phyloP scores from a whole-genome alignment of 108 stramenopile species.

The Phaeodactylum tricornutum region DNA sequence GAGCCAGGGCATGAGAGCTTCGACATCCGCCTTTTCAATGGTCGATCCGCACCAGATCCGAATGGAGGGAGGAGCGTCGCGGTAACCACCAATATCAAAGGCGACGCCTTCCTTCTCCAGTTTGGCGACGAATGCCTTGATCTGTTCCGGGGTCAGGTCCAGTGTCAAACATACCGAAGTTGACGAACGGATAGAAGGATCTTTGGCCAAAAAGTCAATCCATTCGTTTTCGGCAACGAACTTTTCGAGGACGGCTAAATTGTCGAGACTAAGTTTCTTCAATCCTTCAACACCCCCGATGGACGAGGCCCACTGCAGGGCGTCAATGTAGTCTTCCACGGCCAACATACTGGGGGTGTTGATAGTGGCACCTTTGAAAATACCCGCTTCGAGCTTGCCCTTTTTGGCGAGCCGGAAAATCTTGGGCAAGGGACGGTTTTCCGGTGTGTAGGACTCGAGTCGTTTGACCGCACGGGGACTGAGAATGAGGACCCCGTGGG shows the following conservation, averaged over 20 bases:
- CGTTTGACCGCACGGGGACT: slow-evolving; percentile 96
- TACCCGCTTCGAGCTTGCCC: slow-evolving; percentile 87
- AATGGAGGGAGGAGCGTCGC: slow-evolving; percentile 98
- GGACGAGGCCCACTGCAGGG: slow-evolving; percentile 89
- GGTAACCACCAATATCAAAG: slow-evolving; percentile 97
- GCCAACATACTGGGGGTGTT: slow-evolving; percentile 99
- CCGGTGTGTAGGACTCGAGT: slow-evolving; percentile 89
- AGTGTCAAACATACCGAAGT: slow-evolving; percentile 96
- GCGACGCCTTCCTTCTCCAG: slow-evolving; percentile 93
- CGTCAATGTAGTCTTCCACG: slow-evolving; percentile 99
- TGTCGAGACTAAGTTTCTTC: slow-evolving; percentile 82
- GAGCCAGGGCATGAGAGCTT: slow-evolving; percentile 97
- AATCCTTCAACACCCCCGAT: slow-evolving; percentile 92
- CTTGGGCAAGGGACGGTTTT: slow-evolving; percentile 97
- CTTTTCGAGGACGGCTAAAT: slow-evolving; percentile 83
- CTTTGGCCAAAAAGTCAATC: slow-evolving; percentile 95
- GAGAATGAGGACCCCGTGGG: slow-evolving; percentile 95
- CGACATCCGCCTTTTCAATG: slow-evolving; percentile 94
- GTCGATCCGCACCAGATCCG: slow-evolving; percentile 99
- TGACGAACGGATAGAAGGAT: slow-evolving; percentile 88
- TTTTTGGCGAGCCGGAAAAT: slow-evolving; percentile 98
- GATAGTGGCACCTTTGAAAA: slow-evolving; percentile 99
- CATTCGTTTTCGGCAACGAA: slow-evolving; percentile 93
- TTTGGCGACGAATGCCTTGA: slow-evolving; percentile 90
- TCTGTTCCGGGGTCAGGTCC: slow-evolving; percentile 84